Percentiles rank a stretch among this genome's conserved stretches.
Conservation (phyloP, 345 rosid species). For the Salix caprea region DNA sequence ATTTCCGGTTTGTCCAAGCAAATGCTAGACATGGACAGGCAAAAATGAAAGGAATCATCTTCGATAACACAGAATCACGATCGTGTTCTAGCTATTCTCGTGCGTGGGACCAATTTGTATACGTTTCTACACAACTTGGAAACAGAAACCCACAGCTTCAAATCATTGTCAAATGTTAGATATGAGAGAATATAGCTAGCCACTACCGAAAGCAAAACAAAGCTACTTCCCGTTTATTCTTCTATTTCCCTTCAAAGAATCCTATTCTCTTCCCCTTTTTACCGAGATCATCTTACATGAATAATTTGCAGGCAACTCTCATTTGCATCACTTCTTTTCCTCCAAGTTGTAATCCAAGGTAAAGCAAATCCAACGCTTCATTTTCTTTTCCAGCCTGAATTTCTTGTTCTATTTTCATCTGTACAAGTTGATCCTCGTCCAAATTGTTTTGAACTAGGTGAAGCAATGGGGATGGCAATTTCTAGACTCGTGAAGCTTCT, state of each 20-base stretch:
- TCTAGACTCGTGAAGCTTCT: conserved; percentile 43
- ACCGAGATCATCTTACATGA: conserved; percentile 7
- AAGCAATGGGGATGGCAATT: conserved; percentile 46
- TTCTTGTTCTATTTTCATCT: neutral
- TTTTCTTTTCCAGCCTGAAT: neutral
- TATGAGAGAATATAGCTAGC: neutral
- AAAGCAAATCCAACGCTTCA: neutral
- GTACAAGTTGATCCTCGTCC: neutral
- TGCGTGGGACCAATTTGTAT: neutral
- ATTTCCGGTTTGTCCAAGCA: neutral
- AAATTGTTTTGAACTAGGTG: neutral
- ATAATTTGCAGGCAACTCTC: neutral
- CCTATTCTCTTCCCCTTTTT: conserved; percentile 28
- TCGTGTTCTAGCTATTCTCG: too few relatives aligned
- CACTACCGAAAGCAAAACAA: conserved; percentile 16
- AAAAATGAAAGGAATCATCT: neutral
- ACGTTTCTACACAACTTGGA: conserved; percentile 6
- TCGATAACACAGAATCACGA: too few relatives aligned
- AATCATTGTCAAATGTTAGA: neutral
- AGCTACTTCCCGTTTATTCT: conserved; percentile 30
- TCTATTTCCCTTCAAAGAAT: conserved; percentile 20
- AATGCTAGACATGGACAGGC: neutral
- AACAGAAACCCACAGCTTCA: neutral
- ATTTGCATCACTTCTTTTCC: neutral
- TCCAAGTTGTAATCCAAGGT: conserved; percentile 6